These are phyloP conservation scores for Brassica rapa DNA, from an alignment of 345 rosid species.

Conservation along the genomic window DNA sequence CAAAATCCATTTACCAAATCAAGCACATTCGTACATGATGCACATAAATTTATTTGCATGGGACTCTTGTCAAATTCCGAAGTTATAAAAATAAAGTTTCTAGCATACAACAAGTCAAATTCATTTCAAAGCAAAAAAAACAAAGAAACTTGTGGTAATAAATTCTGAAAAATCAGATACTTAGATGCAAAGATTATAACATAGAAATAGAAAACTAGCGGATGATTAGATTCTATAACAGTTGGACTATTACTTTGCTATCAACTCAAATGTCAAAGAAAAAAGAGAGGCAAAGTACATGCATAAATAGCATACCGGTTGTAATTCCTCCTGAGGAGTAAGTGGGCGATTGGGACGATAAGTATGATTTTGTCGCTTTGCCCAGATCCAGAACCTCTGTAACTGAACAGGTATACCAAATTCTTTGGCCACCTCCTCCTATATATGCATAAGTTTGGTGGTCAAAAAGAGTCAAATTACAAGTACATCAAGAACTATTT, in stretches of 20 bases:
- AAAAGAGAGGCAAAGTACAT: conserved; percentile 13
- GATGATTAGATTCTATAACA: conserved; percentile 10
- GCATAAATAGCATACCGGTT: conserved; percentile 49
- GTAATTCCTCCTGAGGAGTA: conserved; percentile 72
- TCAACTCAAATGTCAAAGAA: not conserved
- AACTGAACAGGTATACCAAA: conserved; percentile 79
- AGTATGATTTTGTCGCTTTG: conserved; percentile 92
- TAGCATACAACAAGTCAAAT: too few species aligned
- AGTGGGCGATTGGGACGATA: conserved; percentile 88
- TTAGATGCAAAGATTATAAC: not conserved
- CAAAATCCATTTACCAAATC: not conserved
- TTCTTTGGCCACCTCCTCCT: conserved; percentile 98
- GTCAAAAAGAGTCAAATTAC: conserved; percentile 3
- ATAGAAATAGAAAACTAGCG: not conserved
- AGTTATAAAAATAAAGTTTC: too few species aligned
- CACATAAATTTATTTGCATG: too few species aligned
- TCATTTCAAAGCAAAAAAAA: too few species aligned
- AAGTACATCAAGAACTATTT: conserved; percentile 2
- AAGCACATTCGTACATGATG: too few species aligned
- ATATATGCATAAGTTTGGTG: conserved; percentile 26
- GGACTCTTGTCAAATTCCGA: too few species aligned
- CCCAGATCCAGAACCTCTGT: conserved; percentile 97
- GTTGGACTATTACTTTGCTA: not conserved
- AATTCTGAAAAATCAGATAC: too few species aligned
- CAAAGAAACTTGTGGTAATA: too few species aligned